A percentile compares a stretch with the other conserved stretches of the same genome.
These are phyloP conservation scores for Colletotrichum viniferum DNA, from an alignment of 2,329 filamentous ascomycete genomes.

Conservation along the genomic window DNA sequence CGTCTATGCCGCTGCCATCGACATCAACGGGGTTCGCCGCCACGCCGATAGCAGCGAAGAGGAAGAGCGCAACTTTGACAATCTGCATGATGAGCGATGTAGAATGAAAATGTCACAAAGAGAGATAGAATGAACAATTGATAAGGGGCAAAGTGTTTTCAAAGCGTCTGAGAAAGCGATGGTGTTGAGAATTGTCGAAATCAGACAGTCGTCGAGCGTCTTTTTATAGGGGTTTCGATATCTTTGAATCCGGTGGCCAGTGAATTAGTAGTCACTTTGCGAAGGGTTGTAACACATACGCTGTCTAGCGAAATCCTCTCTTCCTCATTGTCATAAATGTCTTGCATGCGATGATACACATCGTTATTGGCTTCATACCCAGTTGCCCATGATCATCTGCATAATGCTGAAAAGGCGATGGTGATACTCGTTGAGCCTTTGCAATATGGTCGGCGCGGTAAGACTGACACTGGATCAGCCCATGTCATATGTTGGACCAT, in stretches of 20 bases:
- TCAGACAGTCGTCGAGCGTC: neutral
- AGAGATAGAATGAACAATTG: accelerated
- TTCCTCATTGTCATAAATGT: neutral
- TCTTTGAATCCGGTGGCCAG: accelerated
- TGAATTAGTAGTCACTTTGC: accelerated
- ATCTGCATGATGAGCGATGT: neutral
- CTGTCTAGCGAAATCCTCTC: neutral
- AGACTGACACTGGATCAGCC: neutral
- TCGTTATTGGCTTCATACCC: accelerated
- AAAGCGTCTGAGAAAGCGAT: neutral
- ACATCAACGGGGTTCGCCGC: neutral
- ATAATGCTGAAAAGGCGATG: accelerated
- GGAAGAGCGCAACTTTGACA: neutral
- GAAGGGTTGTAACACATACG: accelerated
- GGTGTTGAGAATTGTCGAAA: neutral
- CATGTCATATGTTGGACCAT: neutral
- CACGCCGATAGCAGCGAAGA: neutral
- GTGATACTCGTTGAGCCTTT: neutral
- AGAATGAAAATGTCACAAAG: accelerated
- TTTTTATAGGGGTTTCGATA: accelerated
- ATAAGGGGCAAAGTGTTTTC: accelerated
- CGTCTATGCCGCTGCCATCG: neutral
- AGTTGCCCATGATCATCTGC: accelerated
- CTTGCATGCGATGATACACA: neutral
- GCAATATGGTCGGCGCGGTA: accelerated